Evolutionary conservation across 2,329 filamentous ascomycete genomes (phyloP).

Genomic region (Claviceps maximensis): DNA sequence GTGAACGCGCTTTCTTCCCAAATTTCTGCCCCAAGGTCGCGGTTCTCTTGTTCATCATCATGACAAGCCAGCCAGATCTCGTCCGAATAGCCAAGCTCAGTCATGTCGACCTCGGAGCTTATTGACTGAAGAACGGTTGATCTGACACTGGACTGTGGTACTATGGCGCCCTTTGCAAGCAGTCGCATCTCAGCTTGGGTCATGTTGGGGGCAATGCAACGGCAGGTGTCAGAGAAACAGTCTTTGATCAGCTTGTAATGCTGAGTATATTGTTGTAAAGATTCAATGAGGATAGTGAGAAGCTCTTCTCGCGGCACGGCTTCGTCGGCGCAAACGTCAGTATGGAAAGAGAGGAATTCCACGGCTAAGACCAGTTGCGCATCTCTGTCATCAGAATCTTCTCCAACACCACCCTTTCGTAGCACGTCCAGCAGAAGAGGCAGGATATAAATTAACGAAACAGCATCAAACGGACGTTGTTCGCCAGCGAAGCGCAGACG

Average conservation of each 20-base stretch:
- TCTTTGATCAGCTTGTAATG: constrained; percentile 95
- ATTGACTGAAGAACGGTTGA: constrained; percentile 81
- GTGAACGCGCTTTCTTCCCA: constrained; percentile 89
- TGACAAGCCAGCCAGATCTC: constrained; percentile 92
- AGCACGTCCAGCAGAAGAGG: constrained; percentile 72
- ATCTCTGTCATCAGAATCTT: constrained; percentile 64
- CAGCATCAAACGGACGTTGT: constrained; percentile 82
- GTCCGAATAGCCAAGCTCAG: constrained; percentile 70
- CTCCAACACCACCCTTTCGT: constrained; percentile 63
- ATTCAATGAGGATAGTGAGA: constrained; percentile 55
- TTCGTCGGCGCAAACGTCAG: constrained; percentile 60
- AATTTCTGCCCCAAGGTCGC: constrained; percentile 69
- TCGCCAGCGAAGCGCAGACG: constrained; percentile 81
- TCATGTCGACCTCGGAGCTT: constrained; percentile 82
- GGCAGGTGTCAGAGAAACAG: constrained; percentile 73
- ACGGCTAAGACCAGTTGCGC: constrained; percentile 80
- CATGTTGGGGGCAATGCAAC: constrained; percentile 75
- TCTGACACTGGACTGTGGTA: constrained; percentile 66
- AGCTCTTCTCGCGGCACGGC: constrained; percentile 66
- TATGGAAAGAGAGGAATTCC: constrained; percentile 83
- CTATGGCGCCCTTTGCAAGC: constrained; percentile 66
- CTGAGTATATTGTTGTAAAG: constrained; percentile 81
- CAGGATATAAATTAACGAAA: constrained; percentile 77
- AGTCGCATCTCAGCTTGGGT: constrained; percentile 56
- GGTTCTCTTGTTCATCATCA: constrained; percentile 80